These are phyloP conservation scores for Teratosphaeria destructans DNA, from an alignment of 2,329 filamentous ascomycete species.

Conservation along the genomic window DNA sequence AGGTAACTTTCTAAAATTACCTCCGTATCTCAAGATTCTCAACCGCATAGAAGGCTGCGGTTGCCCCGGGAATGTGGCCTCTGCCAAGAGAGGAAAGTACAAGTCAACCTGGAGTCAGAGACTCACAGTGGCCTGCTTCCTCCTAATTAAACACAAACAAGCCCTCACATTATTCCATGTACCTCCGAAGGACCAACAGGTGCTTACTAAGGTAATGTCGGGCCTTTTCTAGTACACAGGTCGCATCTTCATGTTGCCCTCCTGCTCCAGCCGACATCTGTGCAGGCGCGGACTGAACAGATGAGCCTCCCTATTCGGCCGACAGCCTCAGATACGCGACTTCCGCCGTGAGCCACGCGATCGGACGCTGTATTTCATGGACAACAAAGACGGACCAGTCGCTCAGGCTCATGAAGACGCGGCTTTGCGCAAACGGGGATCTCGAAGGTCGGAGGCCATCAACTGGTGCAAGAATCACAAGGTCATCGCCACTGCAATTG, in stretches of 20 bases:
- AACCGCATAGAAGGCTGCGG: not conserved
- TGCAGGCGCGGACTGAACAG: not conserved
- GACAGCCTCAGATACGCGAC: not conserved
- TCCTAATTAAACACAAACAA: not conserved
- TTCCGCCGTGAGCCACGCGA: not conserved
- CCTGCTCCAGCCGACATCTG: not conserved
- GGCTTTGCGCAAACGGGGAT: slow-evolving; percentile 1
- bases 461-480: slow-evolving; percentile 13
- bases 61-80: not conserved
- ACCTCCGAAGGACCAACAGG: not conserved
- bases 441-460: not conserved
- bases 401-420: slow-evolving; percentile 3
- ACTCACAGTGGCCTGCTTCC: not conserved
- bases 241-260: not conserved
- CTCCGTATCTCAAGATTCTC: no score
- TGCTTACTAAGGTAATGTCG: not conserved
- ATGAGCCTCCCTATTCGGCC: not conserved
- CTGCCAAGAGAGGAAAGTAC: not conserved
- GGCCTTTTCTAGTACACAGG: not conserved
- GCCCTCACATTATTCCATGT: not conserved
- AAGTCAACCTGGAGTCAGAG: not conserved
- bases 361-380: not conserved
- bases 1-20: no score
- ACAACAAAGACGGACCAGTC: not conserved
- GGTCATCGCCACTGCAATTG: slow-evolving; percentile 11